A percentile compares a stretch with the other conserved stretches of the same genome.
Conservation (phyloP, 208 protist genomes). For the Trypanosomatidae sp. region DNA sequence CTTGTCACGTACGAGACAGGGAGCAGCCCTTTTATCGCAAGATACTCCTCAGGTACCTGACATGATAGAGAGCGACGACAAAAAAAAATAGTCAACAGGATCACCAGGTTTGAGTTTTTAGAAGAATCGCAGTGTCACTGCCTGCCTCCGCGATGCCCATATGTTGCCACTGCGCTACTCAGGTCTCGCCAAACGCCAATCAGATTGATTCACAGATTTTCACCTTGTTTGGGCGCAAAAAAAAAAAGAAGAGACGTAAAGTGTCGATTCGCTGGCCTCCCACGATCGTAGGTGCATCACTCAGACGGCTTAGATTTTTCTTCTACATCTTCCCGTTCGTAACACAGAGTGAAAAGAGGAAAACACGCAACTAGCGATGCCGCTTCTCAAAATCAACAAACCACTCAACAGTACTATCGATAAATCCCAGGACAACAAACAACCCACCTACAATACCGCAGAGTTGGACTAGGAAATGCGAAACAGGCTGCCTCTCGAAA, state of each 20-base stretch:
- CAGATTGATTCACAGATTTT: not conserved
- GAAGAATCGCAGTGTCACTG: not conserved
- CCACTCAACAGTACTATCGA: slow-evolving; percentile 57
- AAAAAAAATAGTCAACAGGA: not conserved
- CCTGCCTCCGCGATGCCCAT: not conserved
- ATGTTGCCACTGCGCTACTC: not conserved
- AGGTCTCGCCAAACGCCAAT: not conserved
- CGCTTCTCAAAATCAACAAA: not conserved
- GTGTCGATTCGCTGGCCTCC: not conserved
- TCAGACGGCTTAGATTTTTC: not conserved
- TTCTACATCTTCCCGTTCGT: not conserved
- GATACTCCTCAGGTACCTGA: not conserved
- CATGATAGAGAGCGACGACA: not conserved
- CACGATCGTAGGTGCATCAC: not conserved
- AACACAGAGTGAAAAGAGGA: not conserved
- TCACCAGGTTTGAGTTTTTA: not conserved
- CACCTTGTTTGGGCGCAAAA: not conserved
- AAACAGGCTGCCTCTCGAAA: slow-evolving; percentile 60
- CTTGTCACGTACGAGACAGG: not conserved
- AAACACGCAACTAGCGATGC: not conserved
- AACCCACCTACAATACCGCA: slow-evolving; percentile 89
- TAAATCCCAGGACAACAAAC: slow-evolving; percentile 78
- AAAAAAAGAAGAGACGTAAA: not conserved
- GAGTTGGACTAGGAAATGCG: slow-evolving; percentile 74
- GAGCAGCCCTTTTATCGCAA: no score